Conservation (phyloP, 129 eudicot species). For the Flaveria linearis region DNA sequence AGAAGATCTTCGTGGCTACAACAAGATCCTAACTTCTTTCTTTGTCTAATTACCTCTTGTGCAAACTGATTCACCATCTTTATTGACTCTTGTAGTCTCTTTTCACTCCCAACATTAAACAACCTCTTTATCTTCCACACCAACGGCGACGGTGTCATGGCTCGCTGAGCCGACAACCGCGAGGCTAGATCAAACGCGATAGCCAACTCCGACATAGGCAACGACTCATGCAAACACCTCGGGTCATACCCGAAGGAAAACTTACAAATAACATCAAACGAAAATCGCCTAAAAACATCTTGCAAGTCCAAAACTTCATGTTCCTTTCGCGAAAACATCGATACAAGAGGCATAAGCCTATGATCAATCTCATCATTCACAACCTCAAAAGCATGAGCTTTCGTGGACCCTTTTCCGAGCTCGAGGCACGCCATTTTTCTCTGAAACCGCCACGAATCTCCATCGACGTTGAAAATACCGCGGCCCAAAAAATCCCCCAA, state of each 20-base stretch:
- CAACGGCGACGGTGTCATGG: slow-evolving; percentile 51
- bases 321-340: slow-evolving; percentile 25
- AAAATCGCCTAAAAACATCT: slow-evolving; percentile 72
- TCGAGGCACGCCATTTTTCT: slow-evolving; percentile 74
- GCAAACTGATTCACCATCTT: slow-evolving; percentile 52
- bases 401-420: slow-evolving; percentile 54
- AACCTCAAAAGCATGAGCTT: slow-evolving; percentile 58
- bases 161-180: slow-evolving; percentile 68
- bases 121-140: slow-evolving; percentile 69
- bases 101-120: slow-evolving; percentile 64
- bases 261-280: slow-evolving; percentile 64
- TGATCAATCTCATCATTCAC: slow-evolving; percentile 46
- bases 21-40: slow-evolving; percentile 42
- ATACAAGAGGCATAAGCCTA: slow-evolving; percentile 52
- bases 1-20: slow-evolving; percentile 61
- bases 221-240: slow-evolving; percentile 48
- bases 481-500: slow-evolving; percentile 76
- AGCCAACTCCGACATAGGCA: slow-evolving; percentile 59
- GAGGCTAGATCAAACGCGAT: slow-evolving; percentile 67
- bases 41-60: slow-evolving; percentile 56
- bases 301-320: slow-evolving; percentile 55
- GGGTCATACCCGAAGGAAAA: slow-evolving; percentile 86
- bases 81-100: slow-evolving; percentile 43
- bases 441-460: slow-evolving; percentile 77
- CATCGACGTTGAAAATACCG: slow-evolving; percentile 94